Evolutionary conservation across 2,329 filamentous ascomycete genomes (phyloP), one percentile per base, ranked within the genome.

Genomic region (Aureobasidium lini): DNA sequence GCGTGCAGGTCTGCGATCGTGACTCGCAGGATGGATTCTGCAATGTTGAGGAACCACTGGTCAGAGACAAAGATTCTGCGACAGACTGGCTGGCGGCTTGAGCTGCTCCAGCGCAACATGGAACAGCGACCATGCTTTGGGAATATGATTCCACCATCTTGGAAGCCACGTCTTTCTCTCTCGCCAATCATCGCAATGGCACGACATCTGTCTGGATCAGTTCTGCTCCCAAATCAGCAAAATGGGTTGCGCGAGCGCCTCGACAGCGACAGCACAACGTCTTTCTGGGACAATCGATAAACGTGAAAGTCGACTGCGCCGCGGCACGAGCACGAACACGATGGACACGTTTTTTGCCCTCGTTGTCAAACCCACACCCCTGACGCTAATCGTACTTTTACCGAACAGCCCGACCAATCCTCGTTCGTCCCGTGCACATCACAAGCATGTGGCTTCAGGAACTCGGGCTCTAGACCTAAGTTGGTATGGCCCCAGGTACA

Each of bases 281-380:
- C 34, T 44, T 54, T 37, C 52, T 47, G 54, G 43, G 54, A 39
- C 54, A 57, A 57, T 57, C 42, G 54, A 57, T 57, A 57, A 48
- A 57, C 32, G n/a, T 18, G 50, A 43, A 54, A 39, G 43, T 48
- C 34, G 52, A 56, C 52, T 57, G 42, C 32, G 54, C 54, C 16
- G 37, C 15, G 32, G 18, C 15, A 31, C 34, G 16, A 13, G 28
- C 32, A 48, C 32, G 29, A 48, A 48, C 43, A 47, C 53, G 53
- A 37, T 57, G 53, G 18, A 48, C 54, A 57, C 54, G 54, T 57
- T 57, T 56, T 57, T 57, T 40, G 18, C 42, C 43, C 18, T 43
- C 29, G 37, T 28, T 57, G 54, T 48, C 54, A 48, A 34, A 57
- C 29, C 54, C 42, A 44, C 37, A 57, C 54, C 54, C 54, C 54